Evolutionary conservation across 345 rosid species (phyloP), one percentile per base, ranked within the genome.

Genomic region (Eucalyptus albens): DNA sequence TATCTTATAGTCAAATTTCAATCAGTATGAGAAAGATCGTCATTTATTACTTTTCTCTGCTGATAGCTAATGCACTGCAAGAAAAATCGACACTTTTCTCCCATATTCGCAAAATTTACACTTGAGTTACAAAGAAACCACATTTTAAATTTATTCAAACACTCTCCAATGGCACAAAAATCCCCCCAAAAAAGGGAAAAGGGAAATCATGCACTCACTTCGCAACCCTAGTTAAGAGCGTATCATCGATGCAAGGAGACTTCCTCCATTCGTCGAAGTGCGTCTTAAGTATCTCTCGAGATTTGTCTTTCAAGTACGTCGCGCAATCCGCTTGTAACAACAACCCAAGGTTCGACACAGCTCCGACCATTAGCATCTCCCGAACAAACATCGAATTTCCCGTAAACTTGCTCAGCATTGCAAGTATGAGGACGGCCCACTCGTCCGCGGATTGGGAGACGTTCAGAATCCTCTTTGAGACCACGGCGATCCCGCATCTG

Each of bases 311-410:
- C 92, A 96, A 88, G 90, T 92, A 90, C 26, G 88, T 9, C 9
- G 94, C 89, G 87, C 93, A 91, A 31, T 92, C 94, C 69, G 59
- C 89, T 53, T 92, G 95, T 15, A 96, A 81, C 90, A 96, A 88
- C 86, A 88, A 50, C 85, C 94, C 94, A 56, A 97, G 98, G 92
- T 93, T 96, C 24, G 91, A 72, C 33, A 96, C 97, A 1, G 96
- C 93, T n/a, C 94, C 93, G 21, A 93, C 95, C 15, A 86, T 87
- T 89, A 92, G 59, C 98, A 97, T 94, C 93, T 96, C 98, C 86
- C 91, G 92, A 65, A 94, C 56, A 80, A 95, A 98, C 89, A 12
- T 33, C 13, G 45, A 85, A 21, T 92, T 94, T 40, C 93, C 94
- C 1, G 97, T 94, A 87, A 80, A 93, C 88, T 93, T 95, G 19